Percentiles rank a stretch among this genome's conserved stretches.
These are phyloP conservation scores for Ocimum tenuiflorum DNA, from an alignment of 257 asterid genomes.

Conservation along the genomic window DNA sequence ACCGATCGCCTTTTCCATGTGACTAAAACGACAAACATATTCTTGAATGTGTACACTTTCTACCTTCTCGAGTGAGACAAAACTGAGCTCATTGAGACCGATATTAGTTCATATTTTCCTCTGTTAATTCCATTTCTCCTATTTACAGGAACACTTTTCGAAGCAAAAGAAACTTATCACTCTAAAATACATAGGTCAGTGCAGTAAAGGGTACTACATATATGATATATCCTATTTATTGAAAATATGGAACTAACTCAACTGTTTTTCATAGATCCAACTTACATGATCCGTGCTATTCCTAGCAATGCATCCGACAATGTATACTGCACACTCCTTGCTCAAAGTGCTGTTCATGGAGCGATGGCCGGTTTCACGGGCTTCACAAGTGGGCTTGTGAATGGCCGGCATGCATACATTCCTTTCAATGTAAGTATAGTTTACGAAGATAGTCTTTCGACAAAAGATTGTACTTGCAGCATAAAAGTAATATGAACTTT, in stretches of 20 bases:
- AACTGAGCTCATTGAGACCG: constrained; percentile 9
- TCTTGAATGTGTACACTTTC: not conserved
- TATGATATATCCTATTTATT: not conserved
- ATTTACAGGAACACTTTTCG: constrained; percentile 46
- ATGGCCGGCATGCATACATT: constrained; percentile 56
- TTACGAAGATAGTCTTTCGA: not conserved
- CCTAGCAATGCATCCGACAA: constrained; percentile 75
- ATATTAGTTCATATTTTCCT: constrained; percentile 1
- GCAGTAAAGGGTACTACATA: not conserved
- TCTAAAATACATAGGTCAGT: constrained; percentile 65
- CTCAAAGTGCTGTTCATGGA: constrained; percentile 82
- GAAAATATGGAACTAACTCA: constrained; percentile 13
- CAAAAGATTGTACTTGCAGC: not conserved
- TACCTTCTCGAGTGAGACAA: not conserved
- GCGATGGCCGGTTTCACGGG: constrained; percentile 77
- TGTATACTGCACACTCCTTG: constrained; percentile 68
- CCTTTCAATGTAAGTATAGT: constrained; percentile 54
- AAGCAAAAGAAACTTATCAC: constrained; percentile 33
- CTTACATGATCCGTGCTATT: constrained; percentile 72
- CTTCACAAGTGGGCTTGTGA: constrained; percentile 54
- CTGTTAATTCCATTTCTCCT: not conserved
- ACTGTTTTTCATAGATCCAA: constrained; percentile 45
- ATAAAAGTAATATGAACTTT: not conserved
- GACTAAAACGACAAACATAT: not conserved
- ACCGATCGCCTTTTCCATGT: not conserved